Base-by-base conservation (phyloP, 2,329 filamentous ascomycete species). In the Colletotrichum eleusines region DNA sequence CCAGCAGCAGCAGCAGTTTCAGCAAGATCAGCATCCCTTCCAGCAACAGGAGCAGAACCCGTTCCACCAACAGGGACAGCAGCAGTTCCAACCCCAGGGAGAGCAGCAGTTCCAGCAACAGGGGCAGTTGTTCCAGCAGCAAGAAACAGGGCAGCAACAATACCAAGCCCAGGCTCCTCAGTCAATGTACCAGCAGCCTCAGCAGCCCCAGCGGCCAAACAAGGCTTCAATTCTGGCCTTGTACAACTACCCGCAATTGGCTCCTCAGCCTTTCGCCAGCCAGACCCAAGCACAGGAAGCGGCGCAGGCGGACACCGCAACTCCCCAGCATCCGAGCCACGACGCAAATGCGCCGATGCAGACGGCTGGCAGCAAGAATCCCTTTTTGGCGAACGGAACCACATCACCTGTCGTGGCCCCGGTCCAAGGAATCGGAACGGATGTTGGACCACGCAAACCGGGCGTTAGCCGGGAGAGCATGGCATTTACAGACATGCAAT, bases 141-240 rank as follows among this genome's bases (percentile, higher is more conserved):
- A 75, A 62, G 35, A 66, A 20, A 73, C 33, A 26, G 77, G 74
- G 42, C 76, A 74, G 33, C 76, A 73, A 33, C 72, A 76, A 11
- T 76, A 76, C 44, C 76, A 75, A 40, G 69, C 72, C 31, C 73
- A 76, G 51, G 80, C 82, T n/a, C 75, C 76, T 50, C 78, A 77
- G 31, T 66, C 73, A 23, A 58, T 74, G 28, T 79, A 80, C 16
- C 53, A 57, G 51, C 61, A 84, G 61, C 82, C 84, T 18, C 53
- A 57, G 44, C 61, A 84, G 61, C 82, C 84, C 20, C 82, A 83
- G 51, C 83, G 87, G 40, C 86, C 90, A 38, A 89, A 94, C 76
- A 95, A 92, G 73, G 89, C 88, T 3, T 91, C 91, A 5, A 95
- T 96, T 70, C 84, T 95, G 79, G 91, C 93, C 7, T 81, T 96